Percentiles rank a stretch among this genome's conserved stretches.
Conservation (phyloP, 768 basidiomycete species). For the Trametes gibbosa region DNA sequence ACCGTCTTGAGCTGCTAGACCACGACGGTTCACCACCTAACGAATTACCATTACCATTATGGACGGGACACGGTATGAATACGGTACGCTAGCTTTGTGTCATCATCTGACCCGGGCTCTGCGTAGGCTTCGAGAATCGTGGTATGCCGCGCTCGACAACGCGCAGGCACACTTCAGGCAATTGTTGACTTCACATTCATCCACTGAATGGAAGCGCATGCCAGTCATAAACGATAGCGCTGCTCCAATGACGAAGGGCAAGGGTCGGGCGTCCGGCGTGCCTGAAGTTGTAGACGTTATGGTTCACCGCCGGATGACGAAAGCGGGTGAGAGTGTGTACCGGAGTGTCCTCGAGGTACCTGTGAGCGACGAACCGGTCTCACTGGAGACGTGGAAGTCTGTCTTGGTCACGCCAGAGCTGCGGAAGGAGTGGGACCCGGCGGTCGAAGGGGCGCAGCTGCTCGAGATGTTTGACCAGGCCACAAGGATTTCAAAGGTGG, state of each 20-base stretch:
- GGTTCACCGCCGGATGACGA: conserved; percentile 70
- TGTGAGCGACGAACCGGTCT: conserved; percentile 49
- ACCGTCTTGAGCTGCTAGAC: neutral
- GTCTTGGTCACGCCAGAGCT: conserved; percentile 84
- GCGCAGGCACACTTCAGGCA: conserved; percentile 79
- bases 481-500: conserved; percentile 85
- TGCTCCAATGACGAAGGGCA: conserved; percentile 56
- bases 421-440: conserved; percentile 89
- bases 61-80: conserved; percentile 59
- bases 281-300: conserved; percentile 72
- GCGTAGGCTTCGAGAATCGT: conserved; percentile 73
- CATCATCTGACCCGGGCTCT: neutral
- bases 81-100: neutral
- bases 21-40: conserved; percentile 9
- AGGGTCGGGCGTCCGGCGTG: conserved; percentile 46
- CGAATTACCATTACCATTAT: conserved; percentile 27
- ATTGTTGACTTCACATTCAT: conserved; percentile 66
- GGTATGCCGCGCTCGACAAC: conserved; percentile 70
- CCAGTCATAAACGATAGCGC: conserved; percentile 40
- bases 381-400: conserved; percentile 78
- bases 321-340: conserved; percentile 74
- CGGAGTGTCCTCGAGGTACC: conserved; percentile 81
- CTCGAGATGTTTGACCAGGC: conserved; percentile 84
- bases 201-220: conserved; percentile 81
- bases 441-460: conserved; percentile 80